A percentile compares a stretch with the other conserved stretches of the same genome.
These are phyloP conservation scores for Nemania diffusa DNA, from an alignment of 2,329 filamentous ascomycete species.

Conservation along the genomic window DNA sequence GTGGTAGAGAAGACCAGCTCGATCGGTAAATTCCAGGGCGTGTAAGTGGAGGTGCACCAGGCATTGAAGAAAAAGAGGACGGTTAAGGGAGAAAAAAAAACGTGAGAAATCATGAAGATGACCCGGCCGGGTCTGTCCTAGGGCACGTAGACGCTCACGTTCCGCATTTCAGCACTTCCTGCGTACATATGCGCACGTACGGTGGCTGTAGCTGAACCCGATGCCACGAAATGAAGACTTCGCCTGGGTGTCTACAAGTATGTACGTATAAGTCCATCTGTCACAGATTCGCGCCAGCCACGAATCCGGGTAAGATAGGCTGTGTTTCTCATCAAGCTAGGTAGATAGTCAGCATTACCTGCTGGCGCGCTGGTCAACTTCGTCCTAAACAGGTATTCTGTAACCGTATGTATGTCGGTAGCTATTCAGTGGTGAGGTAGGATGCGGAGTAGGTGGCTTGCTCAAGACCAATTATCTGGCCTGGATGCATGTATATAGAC, in stretches of 20 bases:
- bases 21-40: slow-evolving; percentile 4
- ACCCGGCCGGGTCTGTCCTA: slow-evolving; percentile 3
- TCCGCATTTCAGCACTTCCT: slow-evolving; percentile 24
- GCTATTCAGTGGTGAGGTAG: too few species aligned
- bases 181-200: too few species aligned
- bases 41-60: slow-evolving; percentile 24
- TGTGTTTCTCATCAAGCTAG: slow-evolving; percentile 26
- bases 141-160: slow-evolving; percentile 10
- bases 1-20: not conserved
- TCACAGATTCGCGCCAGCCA: slow-evolving; percentile 26
- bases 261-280: slow-evolving; percentile 4
- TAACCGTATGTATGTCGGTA: too few species aligned
- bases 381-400: not conserved
- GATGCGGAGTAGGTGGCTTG: not conserved
- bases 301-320: slow-evolving; percentile 29
- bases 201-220: slow-evolving; percentile 28
- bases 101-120: slow-evolving; percentile 16
- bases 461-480: slow-evolving; percentile 13
- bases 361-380: not conserved
- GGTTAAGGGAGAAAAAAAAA: slow-evolving; percentile 12
- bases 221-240: slow-evolving; percentile 13
- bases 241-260: not conserved
- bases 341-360: not conserved
- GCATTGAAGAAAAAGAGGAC: slow-evolving; percentile 13
- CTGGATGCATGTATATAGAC: not conserved